Evolutionary conservation across 176 grass and related monocot genomes (phyloP).

Genomic region (Leersia perrieri): DNA sequence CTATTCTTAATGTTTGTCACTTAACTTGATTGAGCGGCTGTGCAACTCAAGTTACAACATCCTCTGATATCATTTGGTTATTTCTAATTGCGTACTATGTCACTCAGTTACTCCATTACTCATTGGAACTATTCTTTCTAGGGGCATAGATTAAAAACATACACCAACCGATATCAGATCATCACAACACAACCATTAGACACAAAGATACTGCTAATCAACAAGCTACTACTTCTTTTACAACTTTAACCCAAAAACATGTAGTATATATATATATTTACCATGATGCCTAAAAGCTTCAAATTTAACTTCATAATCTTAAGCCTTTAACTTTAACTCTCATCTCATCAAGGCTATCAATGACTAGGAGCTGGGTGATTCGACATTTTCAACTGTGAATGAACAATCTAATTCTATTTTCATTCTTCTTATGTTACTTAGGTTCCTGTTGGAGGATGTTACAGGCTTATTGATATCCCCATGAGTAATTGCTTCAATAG

Average conservation of each 20-base stretch:
- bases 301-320: not conserved
- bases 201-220: not conserved
- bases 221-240: not conserved
- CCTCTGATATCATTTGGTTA: not conserved
- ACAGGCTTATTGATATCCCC: constrained; percentile 73
- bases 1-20: not conserved
- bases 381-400: not conserved
- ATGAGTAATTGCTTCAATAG: constrained; percentile 93
- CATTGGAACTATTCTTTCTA: not conserved
- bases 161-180: not conserved
- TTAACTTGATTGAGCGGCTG: not conserved
- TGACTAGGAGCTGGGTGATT: not conserved
- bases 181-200: not conserved
- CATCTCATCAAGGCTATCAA: not conserved
- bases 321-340: not conserved
- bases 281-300: not conserved
- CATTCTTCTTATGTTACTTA: constrained; percentile 36
- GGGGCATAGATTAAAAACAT: not conserved
- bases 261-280: too few species aligned
- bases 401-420: not conserved
- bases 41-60: not conserved
- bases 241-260: not conserved
- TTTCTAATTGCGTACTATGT: not conserved
- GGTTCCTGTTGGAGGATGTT: constrained; percentile 84
- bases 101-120: not conserved